Conservation (phyloP, 768 basidiomycete species). For the Roridomyces roridus region DNA sequence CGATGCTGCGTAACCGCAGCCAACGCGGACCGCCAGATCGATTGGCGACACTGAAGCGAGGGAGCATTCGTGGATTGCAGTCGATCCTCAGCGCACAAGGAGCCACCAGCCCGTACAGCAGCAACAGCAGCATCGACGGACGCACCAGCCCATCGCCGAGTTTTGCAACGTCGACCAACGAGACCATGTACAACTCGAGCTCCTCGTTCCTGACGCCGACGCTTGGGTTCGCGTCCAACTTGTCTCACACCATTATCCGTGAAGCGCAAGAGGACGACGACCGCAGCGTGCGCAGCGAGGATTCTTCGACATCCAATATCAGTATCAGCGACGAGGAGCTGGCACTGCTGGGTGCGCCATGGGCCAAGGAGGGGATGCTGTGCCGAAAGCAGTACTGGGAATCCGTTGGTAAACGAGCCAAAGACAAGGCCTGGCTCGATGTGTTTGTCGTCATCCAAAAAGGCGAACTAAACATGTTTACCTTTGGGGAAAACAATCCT, state of each 20-base stretch:
- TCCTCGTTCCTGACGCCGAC: conserved; percentile 80
- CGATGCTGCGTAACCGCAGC: conserved; percentile 71
- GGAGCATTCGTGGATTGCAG: conserved; percentile 89
- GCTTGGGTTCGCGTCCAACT: conserved; percentile 95
- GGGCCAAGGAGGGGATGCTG: conserved; percentile 99
- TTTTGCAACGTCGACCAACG: conserved; percentile 87
- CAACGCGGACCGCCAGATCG: conserved; percentile 75
- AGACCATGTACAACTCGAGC: conserved; percentile 62
- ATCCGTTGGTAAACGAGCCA: conserved; percentile 78
- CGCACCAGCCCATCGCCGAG: conserved; percentile 95
- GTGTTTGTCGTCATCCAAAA: conserved; percentile 96
- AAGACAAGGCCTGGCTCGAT: conserved; percentile 90
- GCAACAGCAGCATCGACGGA: conserved; percentile 84
- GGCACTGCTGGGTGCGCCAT: conserved; percentile 93
- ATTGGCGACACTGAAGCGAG: conserved; percentile 81
- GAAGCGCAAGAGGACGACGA: conserved; percentile 93
- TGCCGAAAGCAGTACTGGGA: conserved; percentile 97
- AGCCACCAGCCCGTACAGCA: conserved; percentile 84
- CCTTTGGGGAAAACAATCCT: conserved; percentile 80
- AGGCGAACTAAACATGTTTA: conserved; percentile 95
- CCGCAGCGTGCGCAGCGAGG: conserved; percentile 68
- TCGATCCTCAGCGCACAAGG: conserved; percentile 72
- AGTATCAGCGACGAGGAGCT: conserved; percentile 96
- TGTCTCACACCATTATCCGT: conserved; percentile 95
- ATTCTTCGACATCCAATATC: conserved; percentile 71